A percentile compares a stretch with the other conserved stretches of the same genome.
Evolutionary conservation across 306 rosid genomes (phyloP).

Genomic region (Fragaria ananassa): DNA sequence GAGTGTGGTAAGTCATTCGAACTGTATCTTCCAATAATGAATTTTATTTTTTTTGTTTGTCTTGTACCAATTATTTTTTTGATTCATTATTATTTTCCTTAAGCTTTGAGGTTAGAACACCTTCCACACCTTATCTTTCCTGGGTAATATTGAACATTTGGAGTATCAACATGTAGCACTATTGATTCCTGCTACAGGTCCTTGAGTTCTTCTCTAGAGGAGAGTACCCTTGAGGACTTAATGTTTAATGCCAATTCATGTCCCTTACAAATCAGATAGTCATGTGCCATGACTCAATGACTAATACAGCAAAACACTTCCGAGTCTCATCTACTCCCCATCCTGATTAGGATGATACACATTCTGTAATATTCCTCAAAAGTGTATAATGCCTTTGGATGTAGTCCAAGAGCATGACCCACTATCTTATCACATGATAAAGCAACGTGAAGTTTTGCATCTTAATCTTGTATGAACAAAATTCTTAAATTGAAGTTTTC

Average conservation of each 20-base stretch:
- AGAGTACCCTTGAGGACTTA: background rate
- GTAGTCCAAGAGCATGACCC: background rate
- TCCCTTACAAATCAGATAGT: background rate
- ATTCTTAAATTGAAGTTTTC: slow-evolving; percentile 3
- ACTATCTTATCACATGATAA: background rate
- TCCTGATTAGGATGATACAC: background rate
- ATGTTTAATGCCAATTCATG: background rate
- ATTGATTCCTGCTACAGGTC: background rate
- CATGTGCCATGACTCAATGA: background rate
- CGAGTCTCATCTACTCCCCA: background rate
- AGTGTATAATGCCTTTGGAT: background rate
- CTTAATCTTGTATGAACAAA: background rate
- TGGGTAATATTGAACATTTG: background rate
- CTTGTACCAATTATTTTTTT: background rate
- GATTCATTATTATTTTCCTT: background rate
- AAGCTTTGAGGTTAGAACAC: background rate
- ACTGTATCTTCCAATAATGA: background rate
- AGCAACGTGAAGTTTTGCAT: slow-evolving; percentile 7
- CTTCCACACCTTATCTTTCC: background rate
- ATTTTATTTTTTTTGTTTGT: background rate
- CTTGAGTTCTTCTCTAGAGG: background rate
- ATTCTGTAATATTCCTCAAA: background rate
- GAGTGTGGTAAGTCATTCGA: slow-evolving; percentile 62
- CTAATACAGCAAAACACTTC: background rate
- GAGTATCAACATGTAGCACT: background rate